phyloP scores from a whole-genome alignment of 495 filamentous ascomycete species.

The Penicillium steckii region DNA sequence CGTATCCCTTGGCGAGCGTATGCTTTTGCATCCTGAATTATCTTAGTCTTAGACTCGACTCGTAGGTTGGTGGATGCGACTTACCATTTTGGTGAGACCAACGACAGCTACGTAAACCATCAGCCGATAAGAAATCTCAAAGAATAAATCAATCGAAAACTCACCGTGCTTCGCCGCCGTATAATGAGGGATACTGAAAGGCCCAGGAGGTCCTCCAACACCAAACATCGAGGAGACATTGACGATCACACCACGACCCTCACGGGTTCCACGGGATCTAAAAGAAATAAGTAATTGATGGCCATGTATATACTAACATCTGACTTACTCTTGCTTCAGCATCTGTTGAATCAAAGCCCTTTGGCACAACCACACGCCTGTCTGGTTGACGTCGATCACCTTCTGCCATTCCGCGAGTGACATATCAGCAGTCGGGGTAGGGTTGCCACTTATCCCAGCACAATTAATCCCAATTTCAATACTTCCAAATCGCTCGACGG shows the following conservation, averaged over 20 bases:
- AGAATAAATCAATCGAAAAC: neutral
- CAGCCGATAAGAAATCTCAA: neutral
- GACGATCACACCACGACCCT: conserved; percentile 30
- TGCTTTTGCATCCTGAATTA: conserved; percentile 36
- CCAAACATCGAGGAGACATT: conserved; percentile 33
- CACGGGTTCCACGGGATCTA: conserved; percentile 15
- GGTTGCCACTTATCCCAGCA: conserved; percentile 30
- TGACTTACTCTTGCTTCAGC: conserved; percentile 43
- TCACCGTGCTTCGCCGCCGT: conserved; percentile 44
- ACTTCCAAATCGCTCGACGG: conserved; percentile 30
- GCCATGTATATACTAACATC: neutral
- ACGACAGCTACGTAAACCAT: conserved; percentile 21
- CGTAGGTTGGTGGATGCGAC: neutral
- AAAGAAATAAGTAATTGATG: neutral
- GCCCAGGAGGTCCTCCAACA: conserved; percentile 13
- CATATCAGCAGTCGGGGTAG: conserved; percentile 29
- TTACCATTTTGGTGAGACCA: conserved; percentile 42
- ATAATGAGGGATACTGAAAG: conserved; percentile 32
- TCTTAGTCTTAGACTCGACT: conserved; percentile 2
- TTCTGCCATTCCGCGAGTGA: conserved; percentile 37
- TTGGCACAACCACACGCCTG: conserved; percentile 48
- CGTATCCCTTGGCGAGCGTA: conserved; percentile 45
- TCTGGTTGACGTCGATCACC: conserved; percentile 46
- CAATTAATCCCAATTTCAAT: conserved; percentile 56
- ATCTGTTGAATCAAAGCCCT: conserved; percentile 48